These are phyloP conservation scores for Knufia fluminis DNA, from an alignment of 2,329 filamentous ascomycete genomes.

Conservation along the genomic window DNA sequence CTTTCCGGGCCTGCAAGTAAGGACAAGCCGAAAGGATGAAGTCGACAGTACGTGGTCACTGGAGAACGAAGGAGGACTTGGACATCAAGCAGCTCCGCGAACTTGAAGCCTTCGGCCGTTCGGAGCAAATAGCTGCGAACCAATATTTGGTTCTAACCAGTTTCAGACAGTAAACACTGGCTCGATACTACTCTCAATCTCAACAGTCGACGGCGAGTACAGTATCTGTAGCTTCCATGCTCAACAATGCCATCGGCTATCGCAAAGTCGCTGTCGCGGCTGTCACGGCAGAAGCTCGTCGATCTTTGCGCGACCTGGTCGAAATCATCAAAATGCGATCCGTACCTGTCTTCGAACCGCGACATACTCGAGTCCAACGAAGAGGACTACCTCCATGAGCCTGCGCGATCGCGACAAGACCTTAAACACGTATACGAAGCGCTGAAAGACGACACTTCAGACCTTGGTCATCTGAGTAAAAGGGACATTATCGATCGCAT, in stretches of 20 bases:
- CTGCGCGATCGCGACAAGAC: slow-evolving; percentile 55
- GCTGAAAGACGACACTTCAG: slow-evolving; percentile 44
- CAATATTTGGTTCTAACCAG: too few species aligned
- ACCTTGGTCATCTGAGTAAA: slow-evolving; percentile 25
- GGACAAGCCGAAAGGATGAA: too few species aligned
- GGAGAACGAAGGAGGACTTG: too few species aligned
- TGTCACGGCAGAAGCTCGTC: slow-evolving; percentile 64
- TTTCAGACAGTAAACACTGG: too few species aligned
- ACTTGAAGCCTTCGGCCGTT: too few species aligned
- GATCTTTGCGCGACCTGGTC: slow-evolving; percentile 71
- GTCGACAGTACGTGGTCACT: too few species aligned
- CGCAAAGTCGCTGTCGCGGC: slow-evolving; percentile 56
- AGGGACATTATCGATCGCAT: slow-evolving; percentile 48
- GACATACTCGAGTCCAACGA: slow-evolving; percentile 46
- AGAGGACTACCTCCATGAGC: slow-evolving; percentile 58
- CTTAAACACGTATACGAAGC: slow-evolving; percentile 57
- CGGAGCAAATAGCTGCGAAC: too few species aligned
- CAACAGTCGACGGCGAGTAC: not conserved
- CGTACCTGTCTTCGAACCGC: slow-evolving; percentile 47
- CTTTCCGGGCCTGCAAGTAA: too few species aligned
- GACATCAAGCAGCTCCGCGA: too few species aligned
- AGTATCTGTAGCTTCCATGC: not conserved
- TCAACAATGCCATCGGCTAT: slow-evolving; percentile 52
- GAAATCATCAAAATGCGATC: slow-evolving; percentile 48
- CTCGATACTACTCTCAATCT: not conserved